Conservation (phyloP, 306 rosid genomes). For the Abrus pulchellus region DNA sequence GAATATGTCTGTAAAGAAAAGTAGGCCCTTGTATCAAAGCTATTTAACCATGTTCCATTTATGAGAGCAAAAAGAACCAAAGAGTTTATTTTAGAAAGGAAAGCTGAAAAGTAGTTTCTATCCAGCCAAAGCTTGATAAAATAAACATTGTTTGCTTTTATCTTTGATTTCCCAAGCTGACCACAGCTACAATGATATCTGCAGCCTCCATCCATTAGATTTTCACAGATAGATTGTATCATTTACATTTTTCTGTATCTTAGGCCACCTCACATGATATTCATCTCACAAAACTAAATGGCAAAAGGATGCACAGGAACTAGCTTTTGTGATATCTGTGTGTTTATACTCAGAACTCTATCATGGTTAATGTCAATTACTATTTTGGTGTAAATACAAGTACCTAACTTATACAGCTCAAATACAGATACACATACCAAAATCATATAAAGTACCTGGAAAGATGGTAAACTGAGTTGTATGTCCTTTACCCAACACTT, state of each 20-base stretch:
- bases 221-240: constrained; percentile 15
- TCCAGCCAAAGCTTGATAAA: background rate
- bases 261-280: constrained; percentile 28
- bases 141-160: background rate
- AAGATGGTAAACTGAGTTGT: constrained; percentile 73
- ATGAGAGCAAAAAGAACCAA: background rate
- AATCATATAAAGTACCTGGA: constrained; percentile 65
- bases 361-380: background rate
- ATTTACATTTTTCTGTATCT: constrained; percentile 24
- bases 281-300: constrained; percentile 18
- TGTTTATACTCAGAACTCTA: constrained; percentile 32
- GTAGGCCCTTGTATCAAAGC: background rate
- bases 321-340: constrained; percentile 21
- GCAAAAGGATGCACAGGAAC: constrained; percentile 28
- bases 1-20: background rate
- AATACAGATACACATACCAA: constrained; percentile 17
- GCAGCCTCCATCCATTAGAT: constrained; percentile 19
- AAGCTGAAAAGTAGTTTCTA: constrained; percentile 17
- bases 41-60: constrained; percentile 5
- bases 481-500: constrained; percentile 63
- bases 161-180: constrained; percentile 14
- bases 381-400: background rate
- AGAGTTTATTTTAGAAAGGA: background rate
- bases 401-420: constrained; percentile 12
- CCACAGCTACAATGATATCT: background rate